Conservation (phyloP, 306 rosid genomes). For the Ceratonia siliqua region DNA sequence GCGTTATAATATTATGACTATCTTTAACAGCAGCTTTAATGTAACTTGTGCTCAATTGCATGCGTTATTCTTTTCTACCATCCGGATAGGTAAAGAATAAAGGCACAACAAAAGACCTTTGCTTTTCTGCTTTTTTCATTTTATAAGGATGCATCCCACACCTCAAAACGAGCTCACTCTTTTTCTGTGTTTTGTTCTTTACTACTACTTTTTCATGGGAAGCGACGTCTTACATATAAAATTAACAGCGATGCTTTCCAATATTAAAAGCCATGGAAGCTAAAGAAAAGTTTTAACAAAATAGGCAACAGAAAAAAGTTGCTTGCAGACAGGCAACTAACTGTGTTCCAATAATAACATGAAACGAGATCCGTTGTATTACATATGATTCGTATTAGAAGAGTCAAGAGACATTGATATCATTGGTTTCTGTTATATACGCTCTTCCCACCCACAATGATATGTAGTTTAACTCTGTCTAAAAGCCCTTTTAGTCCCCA, state of each 20-base stretch:
- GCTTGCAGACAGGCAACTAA: not conserved
- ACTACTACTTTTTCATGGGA: not conserved
- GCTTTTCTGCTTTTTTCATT: not conserved
- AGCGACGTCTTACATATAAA: not conserved
- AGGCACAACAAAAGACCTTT: not conserved
- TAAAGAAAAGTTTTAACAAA: not conserved
- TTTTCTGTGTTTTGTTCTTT: not conserved
- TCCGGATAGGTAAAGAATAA: not conserved
- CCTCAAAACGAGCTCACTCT: not conserved
- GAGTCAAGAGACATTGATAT: not conserved
- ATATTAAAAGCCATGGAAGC: not conserved
- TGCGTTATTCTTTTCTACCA: not conserved
- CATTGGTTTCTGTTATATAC: not conserved
- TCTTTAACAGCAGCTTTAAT: too few relatives aligned
- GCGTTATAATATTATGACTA: too few relatives aligned
- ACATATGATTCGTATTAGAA: not conserved
- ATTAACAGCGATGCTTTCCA: not conserved
- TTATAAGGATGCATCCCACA: constrained; percentile 1
- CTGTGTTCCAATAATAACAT: not conserved
- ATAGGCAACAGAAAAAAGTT: not conserved
- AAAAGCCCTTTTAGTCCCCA: not conserved
- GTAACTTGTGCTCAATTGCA: too few relatives aligned
- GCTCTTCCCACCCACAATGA: constrained; percentile 4
- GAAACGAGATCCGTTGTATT: constrained; percentile 1
- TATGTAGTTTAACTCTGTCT: not conserved